A percentile compares a stretch with the other conserved stretches of the same genome.
These are phyloP conservation scores for Aspergillus proliferans DNA, from an alignment of 2,329 filamentous ascomycete species.

Conservation along the genomic window DNA sequence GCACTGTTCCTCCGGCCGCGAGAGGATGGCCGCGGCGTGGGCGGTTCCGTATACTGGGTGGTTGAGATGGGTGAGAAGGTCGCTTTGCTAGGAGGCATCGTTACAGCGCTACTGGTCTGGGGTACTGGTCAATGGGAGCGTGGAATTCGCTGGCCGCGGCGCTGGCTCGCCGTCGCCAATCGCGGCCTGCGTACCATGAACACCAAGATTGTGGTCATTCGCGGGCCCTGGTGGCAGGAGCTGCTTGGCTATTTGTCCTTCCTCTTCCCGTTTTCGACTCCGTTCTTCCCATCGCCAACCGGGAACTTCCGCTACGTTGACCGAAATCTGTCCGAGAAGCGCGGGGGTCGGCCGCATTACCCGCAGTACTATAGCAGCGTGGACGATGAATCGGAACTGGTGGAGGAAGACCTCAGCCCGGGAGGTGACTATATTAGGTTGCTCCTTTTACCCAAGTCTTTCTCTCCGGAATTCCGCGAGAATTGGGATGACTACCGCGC, in stretches of 20 bases:
- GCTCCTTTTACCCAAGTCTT: slow-evolving; percentile 84
- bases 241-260: slow-evolving; percentile 65
- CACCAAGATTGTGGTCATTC: slow-evolving; percentile 87
- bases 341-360: slow-evolving; percentile 30
- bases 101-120: slow-evolving; percentile 83
- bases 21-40: slow-evolving; percentile 85
- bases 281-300: slow-evolving; percentile 57
- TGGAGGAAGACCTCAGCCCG: slow-evolving; percentile 83
- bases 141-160: slow-evolving; percentile 85
- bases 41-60: slow-evolving; percentile 93
- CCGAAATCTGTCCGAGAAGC: slow-evolving; percentile 40
- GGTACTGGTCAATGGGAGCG: slow-evolving; percentile 94
- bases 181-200: slow-evolving; percentile 87
- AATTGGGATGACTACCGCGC: slow-evolving; percentile 94
- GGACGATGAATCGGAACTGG: slow-evolving; percentile 55
- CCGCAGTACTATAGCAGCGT: slow-evolving; percentile 50
- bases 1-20: slow-evolving; percentile 91
- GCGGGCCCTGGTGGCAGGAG: slow-evolving; percentile 76
- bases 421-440: slow-evolving; percentile 91
- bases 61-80: slow-evolving; percentile 86
- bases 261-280: slow-evolving; percentile 66
- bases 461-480: slow-evolving; percentile 87
- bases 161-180: slow-evolving; percentile 86
- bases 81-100: slow-evolving; percentile 81
- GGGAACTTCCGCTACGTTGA: slow-evolving; percentile 75